Conservation (phyloP, 164 flowering plant species). For the Santalum album region DNA sequence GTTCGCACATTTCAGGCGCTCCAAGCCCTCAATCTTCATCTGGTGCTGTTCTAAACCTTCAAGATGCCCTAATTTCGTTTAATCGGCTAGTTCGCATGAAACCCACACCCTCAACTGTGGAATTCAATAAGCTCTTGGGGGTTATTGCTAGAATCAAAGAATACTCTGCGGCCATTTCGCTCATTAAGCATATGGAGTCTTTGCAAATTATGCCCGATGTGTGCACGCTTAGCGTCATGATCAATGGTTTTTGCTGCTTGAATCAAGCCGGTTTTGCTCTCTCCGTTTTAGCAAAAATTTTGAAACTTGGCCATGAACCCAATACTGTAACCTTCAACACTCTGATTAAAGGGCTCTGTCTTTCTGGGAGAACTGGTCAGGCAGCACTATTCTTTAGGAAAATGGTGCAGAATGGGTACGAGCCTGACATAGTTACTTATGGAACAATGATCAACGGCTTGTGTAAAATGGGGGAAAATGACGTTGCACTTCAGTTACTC, state of each 20-base stretch:
- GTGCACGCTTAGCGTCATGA: background rate
- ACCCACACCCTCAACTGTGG: background rate
- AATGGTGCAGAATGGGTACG: constrained; percentile 7
- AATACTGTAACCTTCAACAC: background rate
- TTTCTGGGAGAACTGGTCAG: background rate
- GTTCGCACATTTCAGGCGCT: too few species aligned
- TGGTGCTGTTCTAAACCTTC: too few species aligned
- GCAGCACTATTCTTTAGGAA: constrained; percentile 4
- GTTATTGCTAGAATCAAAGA: background rate
- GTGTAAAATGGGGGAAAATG: constrained; percentile 8
- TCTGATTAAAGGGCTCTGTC: background rate
- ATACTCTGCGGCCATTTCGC: background rate
- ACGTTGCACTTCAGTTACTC: constrained; percentile 5
- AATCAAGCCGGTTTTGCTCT: background rate
- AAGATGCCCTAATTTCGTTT: background rate
- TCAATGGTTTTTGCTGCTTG: background rate
- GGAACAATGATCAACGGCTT: constrained; percentile 9
- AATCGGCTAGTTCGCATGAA: background rate
- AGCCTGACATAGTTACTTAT: constrained; percentile 5
- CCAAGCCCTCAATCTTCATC: too few species aligned
- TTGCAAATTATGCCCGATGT: background rate
- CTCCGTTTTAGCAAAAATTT: background rate
- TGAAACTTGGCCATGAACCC: background rate
- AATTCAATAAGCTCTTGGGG: background rate
- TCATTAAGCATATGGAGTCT: background rate